Base-by-base conservation (phyloP, 1,139 yeast species). In the Debaryomycetaceae sp. region DNA sequence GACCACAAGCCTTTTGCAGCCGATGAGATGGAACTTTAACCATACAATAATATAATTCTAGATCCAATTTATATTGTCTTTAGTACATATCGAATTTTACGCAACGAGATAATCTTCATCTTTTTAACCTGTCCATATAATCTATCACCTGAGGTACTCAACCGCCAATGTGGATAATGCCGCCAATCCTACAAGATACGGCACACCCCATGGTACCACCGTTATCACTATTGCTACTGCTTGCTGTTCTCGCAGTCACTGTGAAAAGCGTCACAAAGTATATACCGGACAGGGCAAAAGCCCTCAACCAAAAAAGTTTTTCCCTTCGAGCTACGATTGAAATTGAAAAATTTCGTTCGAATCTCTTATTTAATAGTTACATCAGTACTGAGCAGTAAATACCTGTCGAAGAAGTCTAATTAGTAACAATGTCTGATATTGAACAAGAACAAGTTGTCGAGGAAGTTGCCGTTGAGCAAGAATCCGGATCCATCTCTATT, bases 401-500 rank as follows among this genome's bases (percentile, higher is more conserved):
- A 20, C 47, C 88, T 83, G 89, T 78, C 93, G 93, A 86, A 84
- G 95, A 86, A 85, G 95, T 86, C 89, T 77, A 71, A 54, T 53
- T 44, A 57, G 45, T 46, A 57, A 74, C 60, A 69, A 85, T 86
- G 93, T 86, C 93, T 81, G 93, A 85, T 86, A 83, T 83, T 76
- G 87, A 82, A 79, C 83, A 80, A 75, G 89, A 85, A 74, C 85
- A 78, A 76, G 85, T 86, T 76, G 88, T 85, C 71, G 96, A 83
- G 75, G 85, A 81, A 72, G 84, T 77, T 66, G 95, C 85, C 72
- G 89, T 81, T 70, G 95, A 83, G 75, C 87, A 82, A 73, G 85
- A 84, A 68, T 72, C 87, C 64, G 88, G 89, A 55, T 85, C 93
- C 68, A 85, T 93, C 80, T 83, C 98, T 74, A 86, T 93, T 65